Conservation (phyloP, 306 rosid species). For the Senna siamea region DNA sequence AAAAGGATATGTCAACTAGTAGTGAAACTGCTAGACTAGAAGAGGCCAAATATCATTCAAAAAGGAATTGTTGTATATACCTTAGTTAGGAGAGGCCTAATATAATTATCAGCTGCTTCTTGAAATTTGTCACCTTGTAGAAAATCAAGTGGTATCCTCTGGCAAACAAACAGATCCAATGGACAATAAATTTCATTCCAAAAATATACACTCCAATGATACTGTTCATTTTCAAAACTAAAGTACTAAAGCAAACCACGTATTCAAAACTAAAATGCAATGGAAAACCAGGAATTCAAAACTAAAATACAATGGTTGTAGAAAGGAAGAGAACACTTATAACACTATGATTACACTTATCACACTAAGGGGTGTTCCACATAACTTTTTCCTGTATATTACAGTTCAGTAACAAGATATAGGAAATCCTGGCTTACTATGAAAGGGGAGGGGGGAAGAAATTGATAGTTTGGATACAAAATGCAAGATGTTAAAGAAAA, state of each 20-base stretch:
- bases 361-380: conserved; percentile 10
- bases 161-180: conserved; percentile 38
- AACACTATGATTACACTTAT: background rate
- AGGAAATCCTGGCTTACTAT: background rate
- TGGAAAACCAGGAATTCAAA: conserved; percentile 1
- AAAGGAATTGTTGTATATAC: conserved; percentile 44
- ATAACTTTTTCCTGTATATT: background rate
- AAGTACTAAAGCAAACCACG: conserved; percentile 3
- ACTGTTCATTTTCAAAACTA: conserved; percentile 8
- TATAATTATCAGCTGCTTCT: conserved; percentile 88
- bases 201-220: conserved; percentile 1
- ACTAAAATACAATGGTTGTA: background rate
- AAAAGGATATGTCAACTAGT: conserved; percentile 36
- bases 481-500: conserved; percentile 6
- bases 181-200: conserved; percentile 21
- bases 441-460: background rate
- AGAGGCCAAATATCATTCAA: conserved; percentile 9
- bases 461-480: conserved; percentile 1
- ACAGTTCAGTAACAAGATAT: background rate
- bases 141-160: conserved; percentile 99
- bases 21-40: conserved; percentile 27
- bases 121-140: conserved; percentile 78
- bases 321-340: background rate
- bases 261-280: conserved; percentile 2
- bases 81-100: conserved; percentile 94